Conservation (phyloP, 495 filamentous ascomycete genomes). For the Trichoderma gamsii region DNA sequence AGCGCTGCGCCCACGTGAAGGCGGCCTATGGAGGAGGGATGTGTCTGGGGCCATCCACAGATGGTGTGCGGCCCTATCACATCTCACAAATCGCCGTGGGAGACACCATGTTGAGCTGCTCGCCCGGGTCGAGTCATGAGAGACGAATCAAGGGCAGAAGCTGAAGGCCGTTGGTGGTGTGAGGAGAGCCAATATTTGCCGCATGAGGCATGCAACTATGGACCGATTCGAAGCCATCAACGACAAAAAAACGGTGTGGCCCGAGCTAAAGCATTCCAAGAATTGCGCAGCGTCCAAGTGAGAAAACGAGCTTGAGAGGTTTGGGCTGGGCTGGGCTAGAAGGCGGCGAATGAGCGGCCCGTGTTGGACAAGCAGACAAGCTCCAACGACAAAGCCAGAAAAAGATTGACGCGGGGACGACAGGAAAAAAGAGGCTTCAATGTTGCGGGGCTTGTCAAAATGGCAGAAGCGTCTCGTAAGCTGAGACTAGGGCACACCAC, state of each 20-base stretch:
- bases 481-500: conserved; percentile 6
- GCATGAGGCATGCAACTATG: not conserved
- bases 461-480: conserved; percentile 10
- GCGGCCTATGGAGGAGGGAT: not conserved
- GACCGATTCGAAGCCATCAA: too few relatives aligned
- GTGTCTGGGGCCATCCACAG: conserved; percentile 2
- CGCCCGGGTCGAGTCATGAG: conserved; percentile 5
- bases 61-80: not conserved
- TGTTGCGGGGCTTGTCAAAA: not conserved
- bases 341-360: conserved; percentile 12
- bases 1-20: conserved; percentile 15
- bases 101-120: not conserved
- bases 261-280: too few relatives aligned
- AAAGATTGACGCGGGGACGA: conserved; percentile 1
- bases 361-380: not conserved
- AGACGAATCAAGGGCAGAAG: not conserved
- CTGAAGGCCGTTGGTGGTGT: not conserved
- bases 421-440: not conserved
- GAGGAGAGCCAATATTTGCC: not conserved
- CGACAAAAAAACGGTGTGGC: too few relatives aligned
- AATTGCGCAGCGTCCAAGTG: too few relatives aligned
- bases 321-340: not conserved
- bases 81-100: not conserved
- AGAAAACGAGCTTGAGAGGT: too few relatives aligned
- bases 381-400: not conserved